Conservation (phyloP, 495 filamentous ascomycete species). For the Podospora pseudocomata region DNA sequence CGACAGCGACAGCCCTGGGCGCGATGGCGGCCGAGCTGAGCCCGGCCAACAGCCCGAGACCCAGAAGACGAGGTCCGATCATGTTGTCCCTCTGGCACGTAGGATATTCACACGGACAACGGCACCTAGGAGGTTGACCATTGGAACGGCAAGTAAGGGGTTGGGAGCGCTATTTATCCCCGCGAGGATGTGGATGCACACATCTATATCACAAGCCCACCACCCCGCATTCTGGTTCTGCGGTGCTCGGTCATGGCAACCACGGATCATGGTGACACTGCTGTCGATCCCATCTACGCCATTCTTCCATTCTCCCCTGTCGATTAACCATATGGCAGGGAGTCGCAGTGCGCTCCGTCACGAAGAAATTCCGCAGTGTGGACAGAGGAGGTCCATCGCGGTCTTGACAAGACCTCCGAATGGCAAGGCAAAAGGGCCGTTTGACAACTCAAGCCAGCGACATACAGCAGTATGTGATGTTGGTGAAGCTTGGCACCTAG, state of each 20-base stretch:
- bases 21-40: conserved; percentile 17
- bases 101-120: neutral
- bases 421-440: conserved; percentile 19
- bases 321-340: neutral
- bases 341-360: neutral
- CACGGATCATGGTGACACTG: neutral
- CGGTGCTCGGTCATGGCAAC: neutral
- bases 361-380: neutral
- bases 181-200: conserved; percentile 1
- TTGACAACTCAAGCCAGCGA: neutral
- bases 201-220: neutral
- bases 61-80: conserved; percentile 17
- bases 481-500: conserved; percentile 5
- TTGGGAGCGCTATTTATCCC: neutral
- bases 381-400: neutral
- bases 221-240: neutral
- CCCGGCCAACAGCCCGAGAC: conserved; percentile 22
- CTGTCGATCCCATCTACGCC: neutral
- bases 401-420: neutral
- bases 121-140: conserved; percentile 6
- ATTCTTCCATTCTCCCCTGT: neutral
- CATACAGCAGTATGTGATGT: neutral
- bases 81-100: conserved; percentile 13
- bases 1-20: conserved; percentile 11
- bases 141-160: neutral